Conservation (phyloP, 2,329 filamentous ascomycete genomes). For the Trichoderma harzianum region DNA sequence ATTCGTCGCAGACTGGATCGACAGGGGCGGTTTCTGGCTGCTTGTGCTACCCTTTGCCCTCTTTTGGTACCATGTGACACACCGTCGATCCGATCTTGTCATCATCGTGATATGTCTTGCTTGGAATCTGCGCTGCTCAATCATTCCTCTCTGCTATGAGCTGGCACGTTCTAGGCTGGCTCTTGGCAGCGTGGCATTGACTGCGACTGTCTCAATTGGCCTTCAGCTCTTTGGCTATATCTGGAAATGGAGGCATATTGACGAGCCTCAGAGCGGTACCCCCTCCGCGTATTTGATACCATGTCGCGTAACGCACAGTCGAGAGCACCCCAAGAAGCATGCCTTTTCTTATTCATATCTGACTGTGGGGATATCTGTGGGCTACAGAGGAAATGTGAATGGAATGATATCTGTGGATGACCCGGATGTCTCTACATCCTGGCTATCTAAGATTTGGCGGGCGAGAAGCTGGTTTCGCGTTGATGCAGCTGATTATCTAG, state of each 20-base stretch:
- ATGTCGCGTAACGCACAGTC: conserved; percentile 60
- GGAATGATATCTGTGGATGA: conserved; percentile 52
- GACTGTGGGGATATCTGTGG: conserved; percentile 61
- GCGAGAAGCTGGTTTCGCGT: conserved; percentile 54
- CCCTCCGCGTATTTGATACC: conserved; percentile 52
- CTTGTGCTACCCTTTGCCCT: background rate
- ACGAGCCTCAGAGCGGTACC: background rate
- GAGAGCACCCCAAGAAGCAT: conserved; percentile 65
- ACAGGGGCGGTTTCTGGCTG: conserved; percentile 5
- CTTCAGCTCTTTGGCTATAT: background rate
- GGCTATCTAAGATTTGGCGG: conserved; percentile 32
- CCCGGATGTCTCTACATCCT: conserved; percentile 12
- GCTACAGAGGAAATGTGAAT: conserved; percentile 54
- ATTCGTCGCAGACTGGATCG: conserved; percentile 23
- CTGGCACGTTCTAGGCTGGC: background rate
- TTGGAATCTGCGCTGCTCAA: conserved; percentile 20
- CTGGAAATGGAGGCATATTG: background rate
- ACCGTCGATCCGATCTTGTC: conserved; percentile 26
- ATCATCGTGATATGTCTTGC: conserved; percentile 25
- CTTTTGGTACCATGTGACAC: conserved; percentile 21
- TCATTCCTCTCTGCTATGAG: background rate
- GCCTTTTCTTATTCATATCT: conserved; percentile 70
- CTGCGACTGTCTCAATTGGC: background rate
- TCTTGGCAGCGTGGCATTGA: background rate
- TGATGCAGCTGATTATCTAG: conserved; percentile 58